Base-by-base conservation (phyloP, 75 land plant genomes). In the Sequoiadendron giganteum region DNA sequence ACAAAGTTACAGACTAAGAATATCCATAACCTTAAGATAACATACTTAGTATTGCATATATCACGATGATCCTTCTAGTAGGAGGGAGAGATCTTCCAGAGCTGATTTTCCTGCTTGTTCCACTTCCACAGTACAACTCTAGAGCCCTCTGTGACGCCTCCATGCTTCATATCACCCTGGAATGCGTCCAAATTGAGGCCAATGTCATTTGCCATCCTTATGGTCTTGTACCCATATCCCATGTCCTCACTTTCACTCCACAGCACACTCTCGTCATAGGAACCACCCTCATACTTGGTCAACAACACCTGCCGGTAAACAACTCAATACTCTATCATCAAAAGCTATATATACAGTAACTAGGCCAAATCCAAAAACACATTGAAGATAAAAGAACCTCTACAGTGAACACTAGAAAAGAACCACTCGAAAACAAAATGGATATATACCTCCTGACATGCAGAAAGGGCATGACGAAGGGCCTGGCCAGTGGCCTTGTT, bases 401-500 rank as follows among this genome's bases (percentile, higher is more conserved):
- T 36, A 36, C 0, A n/a, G n/a, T n/a, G n/a, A n/a, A n/a, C n/a
- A n/a, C n/a, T n/a, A n/a, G n/a, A n/a, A n/a, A n/a, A n/a, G n/a
- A n/a, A n/a, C n/a, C n/a, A n/a, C n/a, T n/a, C n/a, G n/a, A n/a
- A n/a, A n/a, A n/a, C n/a, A n/a, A n/a, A 36, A 0, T 36, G 38
- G 0, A 55, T 38, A 86, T 7, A 25, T 61, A 86, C 70, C 73
- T 87, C 39, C 39, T 87, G 82, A 10, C 45, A 39, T 43, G 47
- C 36, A 16, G 45, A 56, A 32, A 14, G 49, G n/a, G 82, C 88
- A 85, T 92, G 93, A 28, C 87, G 85, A 54, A 92, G 88, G 16
- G 92, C 92, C 84, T 90, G 85, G 2, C 93, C 90, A 5, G 93
- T 92, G 45, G 88, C 90, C 92, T 92, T 92, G 88, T 92, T 90